These are phyloP conservation scores for Wickerhamiella kurtzmanii DNA, from an alignment of 805 yeast genomes.

Conservation along the genomic window DNA sequence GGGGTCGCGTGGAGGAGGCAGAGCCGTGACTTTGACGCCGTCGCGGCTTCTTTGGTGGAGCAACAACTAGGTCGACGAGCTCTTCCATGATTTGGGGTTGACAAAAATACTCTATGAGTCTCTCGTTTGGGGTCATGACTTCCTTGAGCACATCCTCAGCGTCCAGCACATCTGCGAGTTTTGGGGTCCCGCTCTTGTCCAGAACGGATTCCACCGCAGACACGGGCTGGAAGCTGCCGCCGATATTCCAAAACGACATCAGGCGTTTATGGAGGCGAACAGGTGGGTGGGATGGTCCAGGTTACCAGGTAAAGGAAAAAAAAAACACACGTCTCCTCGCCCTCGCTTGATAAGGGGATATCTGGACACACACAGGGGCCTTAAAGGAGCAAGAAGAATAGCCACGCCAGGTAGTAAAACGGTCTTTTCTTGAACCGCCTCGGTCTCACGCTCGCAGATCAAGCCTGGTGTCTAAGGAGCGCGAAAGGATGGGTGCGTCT, in stretches of 20 bases:
- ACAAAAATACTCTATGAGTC: constrained; percentile 63
- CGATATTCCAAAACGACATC: constrained; percentile 50
- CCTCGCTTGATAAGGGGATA: not conserved
- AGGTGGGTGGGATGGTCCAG: too few relatives aligned
- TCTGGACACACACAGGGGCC: too few relatives aligned
- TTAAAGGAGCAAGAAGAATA: too few relatives aligned
- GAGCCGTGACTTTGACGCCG: not conserved
- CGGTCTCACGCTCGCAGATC: too few relatives aligned
- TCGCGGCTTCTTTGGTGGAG: constrained; percentile 22
- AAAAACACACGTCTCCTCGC: not conserved
- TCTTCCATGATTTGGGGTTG: constrained; percentile 61
- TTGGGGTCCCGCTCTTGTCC: constrained; percentile 32
- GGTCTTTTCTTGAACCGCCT: too few relatives aligned
- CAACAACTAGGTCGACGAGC: constrained; percentile 47
- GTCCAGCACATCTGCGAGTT: constrained; percentile 43
- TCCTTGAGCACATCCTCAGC: constrained; percentile 67
- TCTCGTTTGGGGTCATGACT: constrained; percentile 54
- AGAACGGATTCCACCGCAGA: constrained; percentile 41
- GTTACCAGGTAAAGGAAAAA: not conserved
- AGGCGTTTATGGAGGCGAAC: too few relatives aligned
- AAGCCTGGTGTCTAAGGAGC: not conserved
- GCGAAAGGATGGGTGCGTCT: not conserved
- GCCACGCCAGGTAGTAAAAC: too few relatives aligned
- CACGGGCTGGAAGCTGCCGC: constrained; percentile 41
- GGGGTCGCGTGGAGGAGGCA: not conserved